A percentile compares a stretch with the other conserved stretches of the same genome.
Evolutionary conservation across 768 basidiomycete species (phyloP).

Genomic region (Neoboletus brunneissimus): DNA sequence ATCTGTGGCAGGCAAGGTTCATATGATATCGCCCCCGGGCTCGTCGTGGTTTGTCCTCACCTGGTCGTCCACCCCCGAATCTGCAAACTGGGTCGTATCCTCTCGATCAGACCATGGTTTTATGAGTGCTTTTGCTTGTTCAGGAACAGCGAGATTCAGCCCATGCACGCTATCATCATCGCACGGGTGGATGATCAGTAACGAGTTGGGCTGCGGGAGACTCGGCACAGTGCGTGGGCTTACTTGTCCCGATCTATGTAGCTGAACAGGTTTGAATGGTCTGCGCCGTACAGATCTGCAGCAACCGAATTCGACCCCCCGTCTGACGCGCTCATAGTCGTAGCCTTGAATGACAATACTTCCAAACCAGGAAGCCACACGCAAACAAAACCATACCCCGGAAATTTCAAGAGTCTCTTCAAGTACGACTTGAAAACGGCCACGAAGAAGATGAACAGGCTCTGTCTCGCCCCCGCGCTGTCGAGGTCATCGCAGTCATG

Average conservation of each 20-base stretch:
- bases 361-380: conserved; percentile 13
- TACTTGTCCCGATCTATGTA: conserved; percentile 69
- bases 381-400: conserved; percentile 18
- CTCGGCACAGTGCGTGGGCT: conserved; percentile 15
- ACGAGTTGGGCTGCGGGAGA: not conserved
- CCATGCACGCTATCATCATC: conserved; percentile 62
- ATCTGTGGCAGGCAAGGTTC: conserved; percentile 43
- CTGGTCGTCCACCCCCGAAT: conserved; percentile 86
- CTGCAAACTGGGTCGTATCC: conserved; percentile 58
- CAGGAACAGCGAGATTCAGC: conserved; percentile 76
- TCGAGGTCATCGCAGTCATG: conserved; percentile 10
- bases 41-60: conserved; percentile 37
- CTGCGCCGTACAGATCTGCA: conserved; percentile 44
- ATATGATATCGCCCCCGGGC: conserved; percentile 9
- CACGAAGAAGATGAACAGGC: conserved; percentile 25
- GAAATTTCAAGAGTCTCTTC: conserved; percentile 14
- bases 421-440: not conserved
- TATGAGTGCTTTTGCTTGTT: conserved; percentile 71
- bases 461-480: conserved; percentile 15
- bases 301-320: conserved; percentile 41
- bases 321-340: conserved; percentile 11
- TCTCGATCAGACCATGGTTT: conserved; percentile 83
- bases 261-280: conserved; percentile 53
- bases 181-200: conserved; percentile 1
- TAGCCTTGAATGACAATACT: not conserved